Evolutionary conservation across 2,329 filamentous ascomycete species (phyloP).

Genomic region (Cordyceps farinosa): DNA sequence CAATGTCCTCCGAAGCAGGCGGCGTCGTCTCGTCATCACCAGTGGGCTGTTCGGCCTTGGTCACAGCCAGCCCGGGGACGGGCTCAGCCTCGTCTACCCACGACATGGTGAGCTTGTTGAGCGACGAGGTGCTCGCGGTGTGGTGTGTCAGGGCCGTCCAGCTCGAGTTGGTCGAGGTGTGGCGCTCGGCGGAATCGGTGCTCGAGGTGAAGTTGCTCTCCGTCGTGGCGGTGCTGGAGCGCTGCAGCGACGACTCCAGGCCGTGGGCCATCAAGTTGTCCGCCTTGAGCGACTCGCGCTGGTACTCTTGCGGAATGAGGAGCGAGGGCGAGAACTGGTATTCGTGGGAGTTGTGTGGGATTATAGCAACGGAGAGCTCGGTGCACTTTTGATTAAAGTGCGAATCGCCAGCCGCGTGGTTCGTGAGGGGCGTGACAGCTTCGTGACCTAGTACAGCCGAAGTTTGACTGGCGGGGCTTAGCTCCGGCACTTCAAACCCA

Average conservation of each 20-base stretch:
- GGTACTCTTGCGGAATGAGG: constrained; percentile 59
- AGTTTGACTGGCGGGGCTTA: constrained; percentile 48
- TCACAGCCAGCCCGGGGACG: constrained; percentile 21
- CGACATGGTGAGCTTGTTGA: constrained; percentile 33
- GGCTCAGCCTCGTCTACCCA: constrained; percentile 33
- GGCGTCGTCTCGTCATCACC: constrained; percentile 24
- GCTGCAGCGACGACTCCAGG: constrained; percentile 35
- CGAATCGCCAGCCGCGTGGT: constrained; percentile 34
- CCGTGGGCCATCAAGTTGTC: constrained; percentile 20
- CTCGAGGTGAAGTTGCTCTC: constrained; percentile 43
- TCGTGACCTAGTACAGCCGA: constrained; percentile 41
- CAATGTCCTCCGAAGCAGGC: constrained; percentile 28
- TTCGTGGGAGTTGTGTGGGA: constrained; percentile 56
- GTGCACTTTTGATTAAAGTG: constrained; percentile 35
- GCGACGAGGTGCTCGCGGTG: constrained; percentile 50
- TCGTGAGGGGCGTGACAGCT: constrained; percentile 40
- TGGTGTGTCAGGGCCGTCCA: constrained; percentile 52
- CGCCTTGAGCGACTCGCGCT: constrained; percentile 38
- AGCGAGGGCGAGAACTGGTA: constrained; percentile 59
- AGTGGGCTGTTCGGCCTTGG: not conserved
- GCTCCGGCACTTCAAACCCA: constrained; percentile 41
- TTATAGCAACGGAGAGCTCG: constrained; percentile 47
- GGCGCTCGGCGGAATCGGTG: constrained; percentile 48
- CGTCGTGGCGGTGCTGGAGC: constrained; percentile 54
- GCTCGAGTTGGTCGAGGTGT: constrained; percentile 51